Percentiles rank a stretch among this genome's conserved stretches.
phyloP scores from a whole-genome alignment of 345 rosid genomes.

The Acer negundo region DNA sequence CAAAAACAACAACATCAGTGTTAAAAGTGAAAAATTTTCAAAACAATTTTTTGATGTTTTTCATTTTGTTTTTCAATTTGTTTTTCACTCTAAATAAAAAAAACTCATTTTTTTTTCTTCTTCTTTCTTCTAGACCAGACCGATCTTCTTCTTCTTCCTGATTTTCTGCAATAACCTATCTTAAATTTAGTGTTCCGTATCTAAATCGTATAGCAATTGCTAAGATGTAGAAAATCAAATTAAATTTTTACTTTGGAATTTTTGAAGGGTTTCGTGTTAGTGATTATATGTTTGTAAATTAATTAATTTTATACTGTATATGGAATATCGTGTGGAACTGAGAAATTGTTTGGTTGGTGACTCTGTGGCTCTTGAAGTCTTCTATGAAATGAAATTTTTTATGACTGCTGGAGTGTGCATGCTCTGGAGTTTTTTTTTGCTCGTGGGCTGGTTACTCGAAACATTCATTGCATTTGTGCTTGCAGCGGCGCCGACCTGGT shows the following conservation, averaged over 20 bases:
- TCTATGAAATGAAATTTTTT: not conserved
- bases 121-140: too few relatives aligned
- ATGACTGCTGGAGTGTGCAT: slow-evolving; percentile 21
- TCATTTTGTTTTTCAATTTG: too few relatives aligned
- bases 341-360: not conserved
- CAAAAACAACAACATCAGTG: too few relatives aligned
- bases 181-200: not conserved
- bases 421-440: not conserved
- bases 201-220: not conserved
- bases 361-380: not conserved
- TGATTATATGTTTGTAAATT: not conserved
- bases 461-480: not conserved
- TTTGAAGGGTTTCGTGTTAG: not conserved
- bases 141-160: too few relatives aligned
- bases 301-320: not conserved
- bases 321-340: too few relatives aligned
- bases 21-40: too few relatives aligned
- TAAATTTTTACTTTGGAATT: too few relatives aligned
- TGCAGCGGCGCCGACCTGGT: too few relatives aligned
- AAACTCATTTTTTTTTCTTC: too few relatives aligned
- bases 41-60: too few relatives aligned
- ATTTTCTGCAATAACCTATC: not conserved
- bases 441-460: not conserved
- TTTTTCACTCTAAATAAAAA: too few relatives aligned
- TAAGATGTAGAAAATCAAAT: not conserved